These are phyloP conservation scores for Aurinia saxatilis DNA, from an alignment of 345 rosid genomes.

Conservation along the genomic window DNA sequence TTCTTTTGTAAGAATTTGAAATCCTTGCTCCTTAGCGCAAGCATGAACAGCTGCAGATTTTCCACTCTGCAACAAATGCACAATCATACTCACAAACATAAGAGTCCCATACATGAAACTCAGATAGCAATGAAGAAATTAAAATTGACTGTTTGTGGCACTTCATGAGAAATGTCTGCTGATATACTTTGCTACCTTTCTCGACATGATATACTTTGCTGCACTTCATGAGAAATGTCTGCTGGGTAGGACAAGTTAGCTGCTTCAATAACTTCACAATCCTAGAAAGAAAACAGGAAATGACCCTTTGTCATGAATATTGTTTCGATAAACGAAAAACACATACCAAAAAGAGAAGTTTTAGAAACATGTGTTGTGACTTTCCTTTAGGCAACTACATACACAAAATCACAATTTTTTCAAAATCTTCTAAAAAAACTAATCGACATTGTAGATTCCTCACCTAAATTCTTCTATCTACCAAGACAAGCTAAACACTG, in stretches of 20 bases:
- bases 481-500: too few species aligned
- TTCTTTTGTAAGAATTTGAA: slow-evolving; percentile 64
- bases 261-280: slow-evolving; percentile 32
- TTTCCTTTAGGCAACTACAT: slow-evolving; percentile 27
- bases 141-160: too few species aligned
- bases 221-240: slow-evolving; percentile 32
- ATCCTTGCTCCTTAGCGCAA: slow-evolving; percentile 91
- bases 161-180: too few species aligned
- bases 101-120: too few species aligned
- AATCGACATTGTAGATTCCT: too few species aligned
- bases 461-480: background rate
- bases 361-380: slow-evolving; percentile 39
- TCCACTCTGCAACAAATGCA: slow-evolving; percentile 68
- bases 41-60: slow-evolving; percentile 90
- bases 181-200: too few species aligned
- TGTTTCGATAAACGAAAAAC: background rate
- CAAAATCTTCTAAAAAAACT: too few species aligned
- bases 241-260: slow-evolving; percentile 22
- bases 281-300: slow-evolving; percentile 36
- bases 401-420: background rate
- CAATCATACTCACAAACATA: slow-evolving; percentile 9
- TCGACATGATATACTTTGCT: too few species aligned
- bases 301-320: slow-evolving; percentile 16
- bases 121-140: too few species aligned
- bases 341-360: background rate